Percentiles rank a stretch among this genome's conserved stretches.
phyloP scores from a whole-genome alignment of 768 basidiomycete species.

The Boletus eberwhitei region DNA sequence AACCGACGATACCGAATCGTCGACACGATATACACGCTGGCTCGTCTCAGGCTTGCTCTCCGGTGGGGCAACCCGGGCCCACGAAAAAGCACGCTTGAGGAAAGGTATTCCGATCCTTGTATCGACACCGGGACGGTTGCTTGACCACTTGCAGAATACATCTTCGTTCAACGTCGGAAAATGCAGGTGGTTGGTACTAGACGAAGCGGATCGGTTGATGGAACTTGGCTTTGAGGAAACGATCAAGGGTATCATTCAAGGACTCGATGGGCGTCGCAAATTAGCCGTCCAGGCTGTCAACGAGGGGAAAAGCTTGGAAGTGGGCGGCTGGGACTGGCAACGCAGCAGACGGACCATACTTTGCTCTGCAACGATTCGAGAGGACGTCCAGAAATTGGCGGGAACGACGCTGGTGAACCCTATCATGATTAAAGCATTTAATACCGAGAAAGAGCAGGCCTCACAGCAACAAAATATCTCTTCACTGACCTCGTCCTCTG shows the following conservation, averaged over 20 bases:
- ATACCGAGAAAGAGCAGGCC: conserved; percentile 37
- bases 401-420: conserved; percentile 78
- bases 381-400: conserved; percentile 91
- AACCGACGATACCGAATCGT: conserved; percentile 43
- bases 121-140: conserved; percentile 88
- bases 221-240: conserved; percentile 98
- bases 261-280: conserved; percentile 77
- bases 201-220: conserved; percentile 97
- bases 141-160: conserved; percentile 97
- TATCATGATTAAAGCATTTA: conserved; percentile 75
- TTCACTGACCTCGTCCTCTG: conserved; percentile 27
- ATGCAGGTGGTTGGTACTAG: conserved; percentile 92
- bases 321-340: conserved; percentile 85
- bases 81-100: conserved; percentile 93
- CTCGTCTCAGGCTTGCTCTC: conserved; percentile 90
- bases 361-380: conserved; percentile 95
- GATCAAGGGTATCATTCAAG: conserved; percentile 83
- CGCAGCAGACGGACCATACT: conserved; percentile 78
- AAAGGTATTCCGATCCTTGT: conserved; percentile 96
- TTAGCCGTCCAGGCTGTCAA: conserved; percentile 65
- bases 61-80: conserved; percentile 89
- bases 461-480: conserved; percentile 14
- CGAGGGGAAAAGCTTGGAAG: conserved; percentile 66
- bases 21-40: conserved; percentile 72
- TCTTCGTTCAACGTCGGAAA: conserved; percentile 90